Percentiles rank a stretch among this genome's conserved stretches.
Evolutionary conservation across 768 basidiomycete species (phyloP).

Genomic region (Tulasnella sp.): DNA sequence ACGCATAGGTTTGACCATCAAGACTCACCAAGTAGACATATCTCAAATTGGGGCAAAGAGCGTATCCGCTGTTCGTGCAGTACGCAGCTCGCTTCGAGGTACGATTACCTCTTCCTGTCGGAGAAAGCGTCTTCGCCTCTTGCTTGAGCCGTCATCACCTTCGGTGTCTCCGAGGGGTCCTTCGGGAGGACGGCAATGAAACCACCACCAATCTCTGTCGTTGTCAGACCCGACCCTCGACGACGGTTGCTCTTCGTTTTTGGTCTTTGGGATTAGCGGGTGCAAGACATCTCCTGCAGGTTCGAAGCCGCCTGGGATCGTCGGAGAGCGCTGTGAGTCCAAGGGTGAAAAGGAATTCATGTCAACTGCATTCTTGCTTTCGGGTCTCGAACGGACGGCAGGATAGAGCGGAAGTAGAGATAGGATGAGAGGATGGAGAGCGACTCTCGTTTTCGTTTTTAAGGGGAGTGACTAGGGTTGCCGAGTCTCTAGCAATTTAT

Average conservation of each 20-base stretch:
- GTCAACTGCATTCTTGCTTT: background rate
- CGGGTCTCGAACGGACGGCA: too few species aligned
- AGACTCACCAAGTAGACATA: conserved; percentile 21
- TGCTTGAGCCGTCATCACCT: background rate
- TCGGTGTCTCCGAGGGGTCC: background rate
- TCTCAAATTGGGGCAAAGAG: background rate
- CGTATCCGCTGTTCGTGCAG: conserved; percentile 21
- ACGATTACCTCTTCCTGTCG: background rate
- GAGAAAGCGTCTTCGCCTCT: background rate
- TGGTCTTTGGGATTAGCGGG: background rate
- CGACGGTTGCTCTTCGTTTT: background rate
- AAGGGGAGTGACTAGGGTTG: too few species aligned
- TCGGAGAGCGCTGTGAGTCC: background rate
- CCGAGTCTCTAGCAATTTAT: too few species aligned
- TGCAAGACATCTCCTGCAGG: background rate
- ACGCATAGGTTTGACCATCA: background rate
- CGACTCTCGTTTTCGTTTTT: too few species aligned
- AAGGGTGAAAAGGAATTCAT: conserved; percentile 4
- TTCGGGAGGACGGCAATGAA: background rate
- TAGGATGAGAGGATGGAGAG: too few species aligned
- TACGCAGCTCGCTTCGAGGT: background rate
- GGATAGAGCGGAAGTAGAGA: too few species aligned
- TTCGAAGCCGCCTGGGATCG: background rate
- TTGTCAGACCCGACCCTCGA: background rate
- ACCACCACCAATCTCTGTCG: background rate